Conservation (phyloP, 352 stramenopile genomes). For the Globisporangium alternatum region DNA sequence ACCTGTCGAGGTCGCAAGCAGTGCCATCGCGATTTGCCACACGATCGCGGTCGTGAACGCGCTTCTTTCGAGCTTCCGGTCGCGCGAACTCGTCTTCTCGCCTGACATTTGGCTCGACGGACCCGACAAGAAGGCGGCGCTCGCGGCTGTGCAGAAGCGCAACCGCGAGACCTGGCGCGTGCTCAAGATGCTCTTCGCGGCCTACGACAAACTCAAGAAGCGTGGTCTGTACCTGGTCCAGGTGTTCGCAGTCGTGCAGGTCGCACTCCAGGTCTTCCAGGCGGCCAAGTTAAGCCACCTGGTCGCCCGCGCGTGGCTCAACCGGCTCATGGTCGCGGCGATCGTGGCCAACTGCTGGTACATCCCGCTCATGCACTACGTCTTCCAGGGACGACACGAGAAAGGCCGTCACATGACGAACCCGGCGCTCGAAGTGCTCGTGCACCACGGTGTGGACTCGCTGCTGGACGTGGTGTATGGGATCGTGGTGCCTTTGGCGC, state of each 20-base stretch:
- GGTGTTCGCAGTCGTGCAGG: constrained; percentile 15
- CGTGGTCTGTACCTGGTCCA: constrained; percentile 13
- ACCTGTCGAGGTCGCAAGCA: constrained; percentile 10
- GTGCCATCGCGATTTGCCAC: constrained; percentile 16
- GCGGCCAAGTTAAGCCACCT: constrained; percentile 19
- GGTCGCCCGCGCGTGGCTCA: constrained; percentile 19
- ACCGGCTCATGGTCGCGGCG: constrained; percentile 13
- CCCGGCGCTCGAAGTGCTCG: constrained; percentile 10
- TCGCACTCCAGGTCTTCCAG: constrained; percentile 28
- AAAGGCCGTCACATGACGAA: background rate
- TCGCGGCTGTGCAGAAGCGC: constrained; percentile 4
- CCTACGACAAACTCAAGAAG: constrained; percentile 13
- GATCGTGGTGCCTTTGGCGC: constrained; percentile 12
- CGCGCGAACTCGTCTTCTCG: constrained; percentile 17
- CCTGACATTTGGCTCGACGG: constrained; percentile 17
- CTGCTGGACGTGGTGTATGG: constrained; percentile 19
- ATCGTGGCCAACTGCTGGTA: constrained; percentile 27
- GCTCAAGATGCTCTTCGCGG: constrained; percentile 5
- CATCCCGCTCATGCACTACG: constrained; percentile 14
- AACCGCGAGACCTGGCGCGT: constrained; percentile 15
- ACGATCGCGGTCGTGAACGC: constrained; percentile 14
- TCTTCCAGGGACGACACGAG: background rate
- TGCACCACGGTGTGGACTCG: constrained; percentile 18
- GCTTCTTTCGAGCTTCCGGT: constrained; percentile 14
- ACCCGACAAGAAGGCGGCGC: constrained; percentile 10